Evolutionary conservation across 148 eudicot species (phyloP).

Genomic region (Camellia granthamiana): DNA sequence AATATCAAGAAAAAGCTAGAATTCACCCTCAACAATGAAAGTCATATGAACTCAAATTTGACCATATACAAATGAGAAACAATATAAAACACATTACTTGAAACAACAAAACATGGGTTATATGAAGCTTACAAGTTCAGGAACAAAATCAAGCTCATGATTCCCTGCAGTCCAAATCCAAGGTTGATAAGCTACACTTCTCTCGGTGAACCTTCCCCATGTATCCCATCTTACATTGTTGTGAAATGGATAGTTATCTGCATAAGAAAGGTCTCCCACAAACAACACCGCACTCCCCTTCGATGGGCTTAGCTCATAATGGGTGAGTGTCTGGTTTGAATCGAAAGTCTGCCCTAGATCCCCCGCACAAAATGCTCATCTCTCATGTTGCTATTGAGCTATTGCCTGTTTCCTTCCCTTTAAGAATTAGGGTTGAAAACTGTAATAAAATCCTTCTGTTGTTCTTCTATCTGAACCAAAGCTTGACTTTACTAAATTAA

Average conservation of each 20-base stretch:
- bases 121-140: constrained; percentile 46
- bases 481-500: too few relatives aligned
- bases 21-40: background rate
- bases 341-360: constrained; percentile 51
- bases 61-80: background rate
- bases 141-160: constrained; percentile 57
- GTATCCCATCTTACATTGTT: constrained; percentile 64
- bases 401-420: too few relatives aligned
- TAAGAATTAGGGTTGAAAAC: too few relatives aligned
- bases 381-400: too few relatives aligned
- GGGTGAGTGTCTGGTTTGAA: constrained; percentile 40
- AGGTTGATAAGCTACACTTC: constrained; percentile 62
- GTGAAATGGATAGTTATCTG: constrained; percentile 35
- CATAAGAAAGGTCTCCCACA: constrained; percentile 47
- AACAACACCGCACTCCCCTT: constrained; percentile 35
- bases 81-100: background rate
- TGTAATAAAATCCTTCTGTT: too few relatives aligned
- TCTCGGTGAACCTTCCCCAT: constrained; percentile 55
- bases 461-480: too few relatives aligned
- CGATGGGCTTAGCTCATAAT: constrained; percentile 35
- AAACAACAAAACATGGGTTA: background rate
- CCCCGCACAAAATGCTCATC: constrained; percentile 24
- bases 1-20: background rate
- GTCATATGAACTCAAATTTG: background rate
- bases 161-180: constrained; percentile 77